phyloP scores from a whole-genome alignment of 139 green algal genomes.

The Chlorella sp. region DNA sequence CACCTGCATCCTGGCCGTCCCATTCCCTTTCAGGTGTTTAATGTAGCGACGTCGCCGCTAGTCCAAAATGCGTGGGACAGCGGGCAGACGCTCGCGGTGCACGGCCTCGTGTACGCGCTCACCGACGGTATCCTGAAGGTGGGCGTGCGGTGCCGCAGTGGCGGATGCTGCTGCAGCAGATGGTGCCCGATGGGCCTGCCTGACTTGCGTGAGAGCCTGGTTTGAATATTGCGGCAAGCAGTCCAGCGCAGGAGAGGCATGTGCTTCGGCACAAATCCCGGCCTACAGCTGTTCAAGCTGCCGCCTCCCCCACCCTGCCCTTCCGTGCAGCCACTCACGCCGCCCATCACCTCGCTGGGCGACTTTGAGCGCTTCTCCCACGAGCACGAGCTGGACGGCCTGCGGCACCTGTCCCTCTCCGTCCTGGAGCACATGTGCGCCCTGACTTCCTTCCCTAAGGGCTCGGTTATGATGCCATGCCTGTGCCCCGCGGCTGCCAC shows the following conservation, averaged over 20 bases:
- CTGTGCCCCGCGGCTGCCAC: no score
- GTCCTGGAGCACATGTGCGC: slow-evolving; percentile 7
- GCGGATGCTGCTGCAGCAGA: background rate
- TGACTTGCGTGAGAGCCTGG: background rate
- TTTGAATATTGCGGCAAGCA: background rate
- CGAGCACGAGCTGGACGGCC: slow-evolving; percentile 1
- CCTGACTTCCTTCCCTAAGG: no score
- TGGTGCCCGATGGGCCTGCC: background rate
- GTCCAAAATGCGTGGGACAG: slow-evolving; percentile 80
- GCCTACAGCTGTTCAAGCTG: no score
- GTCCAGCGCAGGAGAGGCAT: background rate
- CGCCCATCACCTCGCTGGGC: slow-evolving; percentile 37
- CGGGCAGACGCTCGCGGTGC: slow-evolving; percentile 74
- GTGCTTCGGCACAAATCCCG: no score
- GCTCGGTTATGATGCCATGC: no score
- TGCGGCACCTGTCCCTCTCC: background rate
- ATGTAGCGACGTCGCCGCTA: slow-evolving; percentile 74
- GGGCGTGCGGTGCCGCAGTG: background rate
- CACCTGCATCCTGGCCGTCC: no score
- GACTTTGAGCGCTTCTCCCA: slow-evolving; percentile 35
- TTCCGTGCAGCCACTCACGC: slow-evolving; percentile 42
- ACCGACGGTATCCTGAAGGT: slow-evolving; percentile 61
- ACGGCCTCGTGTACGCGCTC: slow-evolving; percentile 73
- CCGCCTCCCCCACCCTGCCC: background rate
- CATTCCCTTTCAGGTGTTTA: slow-evolving; percentile 68